Evolutionary conservation across 768 basidiomycete genomes (phyloP).

Genomic region (Leucocoprinus leucothites): DNA sequence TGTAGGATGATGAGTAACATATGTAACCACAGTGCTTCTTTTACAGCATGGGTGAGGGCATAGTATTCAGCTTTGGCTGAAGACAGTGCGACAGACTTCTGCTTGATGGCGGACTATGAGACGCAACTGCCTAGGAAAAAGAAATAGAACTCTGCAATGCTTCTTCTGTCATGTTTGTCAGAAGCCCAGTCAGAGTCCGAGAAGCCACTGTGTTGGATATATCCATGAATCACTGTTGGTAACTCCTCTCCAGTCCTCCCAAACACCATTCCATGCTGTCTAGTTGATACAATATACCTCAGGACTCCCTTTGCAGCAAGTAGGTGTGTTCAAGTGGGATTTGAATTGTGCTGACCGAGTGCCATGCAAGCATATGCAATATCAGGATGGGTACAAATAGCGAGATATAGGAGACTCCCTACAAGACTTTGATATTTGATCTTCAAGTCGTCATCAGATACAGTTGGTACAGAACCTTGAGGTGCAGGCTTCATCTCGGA

Average conservation of each 20-base stretch:
- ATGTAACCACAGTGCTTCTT: conserved; percentile 25
- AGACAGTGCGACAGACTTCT: conserved; percentile 28
- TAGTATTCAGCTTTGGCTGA: conserved; percentile 37
- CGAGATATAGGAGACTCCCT: conserved; percentile 19
- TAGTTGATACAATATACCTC: conserved; percentile 25
- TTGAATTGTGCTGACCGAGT: conserved; percentile 23
- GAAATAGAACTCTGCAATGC: conserved; percentile 30
- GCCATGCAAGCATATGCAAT: conserved; percentile 23
- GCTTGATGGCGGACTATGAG: conserved; percentile 24
- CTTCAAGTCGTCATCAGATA: neutral
- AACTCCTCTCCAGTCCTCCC: neutral
- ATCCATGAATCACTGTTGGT: neutral
- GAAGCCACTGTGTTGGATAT: conserved; percentile 15
- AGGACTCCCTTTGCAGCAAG: conserved; percentile 24
- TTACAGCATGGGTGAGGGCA: conserved; percentile 24
- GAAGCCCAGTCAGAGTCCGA: conserved; percentile 28
- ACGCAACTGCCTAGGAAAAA: conserved; percentile 24
- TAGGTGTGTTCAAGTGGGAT: conserved; percentile 22
- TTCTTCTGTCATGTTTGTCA: conserved; percentile 18
- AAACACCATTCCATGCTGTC: conserved; percentile 15
- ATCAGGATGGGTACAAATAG: conserved; percentile 28
- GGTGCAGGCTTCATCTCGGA: neutral
- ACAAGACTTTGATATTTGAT: conserved; percentile 14
- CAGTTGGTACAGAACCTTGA: neutral
- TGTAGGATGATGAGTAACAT: conserved; percentile 16